These are phyloP conservation scores for Macrolepiota albuminosa DNA, from an alignment of 768 basidiomycete species.

Conservation along the genomic window DNA sequence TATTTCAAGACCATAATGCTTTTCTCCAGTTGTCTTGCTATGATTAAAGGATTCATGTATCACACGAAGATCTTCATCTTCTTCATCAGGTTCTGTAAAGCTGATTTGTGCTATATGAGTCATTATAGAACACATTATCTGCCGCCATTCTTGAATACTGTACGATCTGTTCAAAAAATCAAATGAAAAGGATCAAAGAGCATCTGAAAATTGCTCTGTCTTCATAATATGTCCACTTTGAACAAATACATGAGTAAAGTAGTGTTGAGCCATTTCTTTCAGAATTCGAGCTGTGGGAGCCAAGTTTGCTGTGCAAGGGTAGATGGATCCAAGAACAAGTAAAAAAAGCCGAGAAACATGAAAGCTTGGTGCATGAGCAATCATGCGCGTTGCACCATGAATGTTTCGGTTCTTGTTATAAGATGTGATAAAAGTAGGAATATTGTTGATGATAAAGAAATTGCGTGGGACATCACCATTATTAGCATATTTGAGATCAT, in stretches of 20 bases:
- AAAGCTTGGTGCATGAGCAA: background rate
- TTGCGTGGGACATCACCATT: background rate
- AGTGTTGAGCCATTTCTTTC: too few species aligned
- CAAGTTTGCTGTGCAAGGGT: background rate
- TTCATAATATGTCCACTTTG: too few species aligned
- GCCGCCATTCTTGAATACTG: too few species aligned
- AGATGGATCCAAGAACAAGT: background rate
- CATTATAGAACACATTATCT: too few species aligned
- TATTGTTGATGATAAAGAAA: background rate
- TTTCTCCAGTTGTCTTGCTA: background rate
- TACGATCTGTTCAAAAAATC: too few species aligned
- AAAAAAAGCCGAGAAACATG: background rate
- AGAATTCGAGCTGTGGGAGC: background rate
- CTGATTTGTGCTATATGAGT: too few species aligned
- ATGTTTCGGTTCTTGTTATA: background rate
- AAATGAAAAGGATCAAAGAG: too few species aligned
- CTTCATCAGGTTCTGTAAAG: too few species aligned
- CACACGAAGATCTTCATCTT: too few species aligned
- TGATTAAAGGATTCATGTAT: too few species aligned
- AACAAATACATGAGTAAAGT: too few species aligned
- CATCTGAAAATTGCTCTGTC: too few species aligned
- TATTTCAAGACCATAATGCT: background rate
- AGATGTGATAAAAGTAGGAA: background rate
- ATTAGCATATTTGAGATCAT: background rate
- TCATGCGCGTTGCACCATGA: background rate